A percentile compares a stretch with the other conserved stretches of the same genome.
These are phyloP conservation scores for Candida sojae DNA, from an alignment of 1,139 yeast genomes.

Conservation along the genomic window DNA sequence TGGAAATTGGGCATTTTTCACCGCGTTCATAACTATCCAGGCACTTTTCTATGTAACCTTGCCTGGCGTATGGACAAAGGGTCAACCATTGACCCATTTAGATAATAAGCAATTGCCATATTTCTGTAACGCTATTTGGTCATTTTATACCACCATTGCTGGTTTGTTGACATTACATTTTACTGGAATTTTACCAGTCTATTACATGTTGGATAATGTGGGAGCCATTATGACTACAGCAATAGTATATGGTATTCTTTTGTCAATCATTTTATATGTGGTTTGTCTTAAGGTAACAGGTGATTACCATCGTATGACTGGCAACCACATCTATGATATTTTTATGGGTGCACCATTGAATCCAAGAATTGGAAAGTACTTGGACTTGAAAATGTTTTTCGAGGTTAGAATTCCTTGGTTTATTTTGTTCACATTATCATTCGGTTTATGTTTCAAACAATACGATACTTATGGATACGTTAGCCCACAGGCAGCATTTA, in stretches of 20 bases:
- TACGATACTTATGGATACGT: constrained; percentile 78
- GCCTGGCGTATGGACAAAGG: constrained; percentile 95
- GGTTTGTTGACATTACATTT: constrained; percentile 65
- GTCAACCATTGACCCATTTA: constrained; percentile 85
- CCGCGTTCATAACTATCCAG: constrained; percentile 71
- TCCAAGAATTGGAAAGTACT: constrained; percentile 86
- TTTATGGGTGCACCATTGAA: constrained; percentile 98
- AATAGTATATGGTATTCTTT: constrained; percentile 70
- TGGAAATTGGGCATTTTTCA: constrained; percentile 69
- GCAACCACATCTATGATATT: constrained; percentile 84
- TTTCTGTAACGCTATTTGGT: constrained; percentile 87
- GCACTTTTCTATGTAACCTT: constrained; percentile 75
- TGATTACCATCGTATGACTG: constrained; percentile 87
- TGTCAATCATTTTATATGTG: constrained; percentile 63
- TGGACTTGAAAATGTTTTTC: constrained; percentile 92
- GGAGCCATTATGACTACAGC: constrained; percentile 95
- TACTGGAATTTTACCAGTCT: constrained; percentile 70
- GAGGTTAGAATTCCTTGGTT: constrained; percentile 98
- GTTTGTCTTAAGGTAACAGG: constrained; percentile 66
- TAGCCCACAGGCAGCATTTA: constrained; percentile 71
- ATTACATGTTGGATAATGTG: constrained; percentile 74
- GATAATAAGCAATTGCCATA: constrained; percentile 81
- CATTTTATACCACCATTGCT: constrained; percentile 70
- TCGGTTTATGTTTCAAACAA: constrained; percentile 78
- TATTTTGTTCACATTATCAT: constrained; percentile 74